phyloP scores from a whole-genome alignment of 148 eudicot species.

The Bassia scoparia region DNA sequence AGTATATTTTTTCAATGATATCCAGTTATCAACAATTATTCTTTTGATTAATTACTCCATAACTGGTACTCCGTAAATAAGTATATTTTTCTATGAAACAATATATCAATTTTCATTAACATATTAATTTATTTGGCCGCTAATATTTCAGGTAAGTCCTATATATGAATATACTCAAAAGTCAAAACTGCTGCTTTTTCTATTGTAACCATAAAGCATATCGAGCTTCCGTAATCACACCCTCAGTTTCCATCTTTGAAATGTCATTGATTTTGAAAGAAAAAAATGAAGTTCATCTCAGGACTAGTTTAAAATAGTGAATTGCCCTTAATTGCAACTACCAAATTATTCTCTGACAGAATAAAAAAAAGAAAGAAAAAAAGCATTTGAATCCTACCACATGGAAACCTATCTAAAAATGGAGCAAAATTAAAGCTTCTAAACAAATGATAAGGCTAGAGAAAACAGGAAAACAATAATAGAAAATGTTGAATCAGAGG shows the following conservation, averaged over 20 bases:
- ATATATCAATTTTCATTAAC: too few relatives aligned
- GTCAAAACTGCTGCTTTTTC: neutral
- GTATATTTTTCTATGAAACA: too few relatives aligned
- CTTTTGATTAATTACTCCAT: too few relatives aligned
- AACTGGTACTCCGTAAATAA: too few relatives aligned
- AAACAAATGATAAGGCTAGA: neutral
- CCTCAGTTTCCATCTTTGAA: neutral
- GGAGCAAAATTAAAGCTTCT: neutral
- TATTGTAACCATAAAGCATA: neutral
- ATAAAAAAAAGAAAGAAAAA: neutral
- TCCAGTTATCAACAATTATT: neutral
- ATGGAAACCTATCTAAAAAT: neutral
- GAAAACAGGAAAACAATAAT: neutral
- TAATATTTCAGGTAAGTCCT: too few relatives aligned
- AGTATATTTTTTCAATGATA: neutral
- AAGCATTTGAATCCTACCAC: neutral
- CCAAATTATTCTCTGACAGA: neutral
- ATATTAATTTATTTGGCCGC: too few relatives aligned
- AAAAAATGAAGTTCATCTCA: neutral
- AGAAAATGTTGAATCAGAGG: neutral
- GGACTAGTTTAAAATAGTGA: neutral
- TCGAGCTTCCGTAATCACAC: neutral
- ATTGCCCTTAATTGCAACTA: neutral
- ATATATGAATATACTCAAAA: too few relatives aligned
- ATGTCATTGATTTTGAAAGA: neutral